These are phyloP conservation scores for Wickerhamiella azymoides DNA, from an alignment of 805 yeast genomes.

Conservation along the genomic window DNA sequence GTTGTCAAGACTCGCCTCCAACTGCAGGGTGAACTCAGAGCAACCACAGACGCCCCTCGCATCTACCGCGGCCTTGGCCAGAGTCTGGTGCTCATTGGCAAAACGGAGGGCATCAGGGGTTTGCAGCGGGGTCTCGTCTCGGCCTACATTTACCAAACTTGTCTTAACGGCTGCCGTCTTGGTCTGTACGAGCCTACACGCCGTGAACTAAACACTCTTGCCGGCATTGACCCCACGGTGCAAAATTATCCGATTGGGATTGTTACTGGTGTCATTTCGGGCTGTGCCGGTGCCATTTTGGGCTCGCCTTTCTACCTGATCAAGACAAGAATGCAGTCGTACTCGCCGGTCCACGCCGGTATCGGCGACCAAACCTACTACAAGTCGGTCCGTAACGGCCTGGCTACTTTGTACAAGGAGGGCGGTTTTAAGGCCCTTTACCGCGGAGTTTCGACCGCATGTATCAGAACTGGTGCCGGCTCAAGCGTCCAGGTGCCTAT, in stretches of 20 bases:
- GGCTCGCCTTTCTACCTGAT: conserved; percentile 89
- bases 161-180: conserved; percentile 84
- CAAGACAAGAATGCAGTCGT: conserved; percentile 95
- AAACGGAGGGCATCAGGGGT: conserved; percentile 76
- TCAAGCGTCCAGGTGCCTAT: conserved; percentile 91
- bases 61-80: conserved; percentile 77
- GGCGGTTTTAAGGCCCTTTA: conserved; percentile 74
- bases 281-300: conserved; percentile 73
- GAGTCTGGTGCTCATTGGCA: conserved; percentile 57
- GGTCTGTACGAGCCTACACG: conserved; percentile 90
- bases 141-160: conserved; percentile 83
- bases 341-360: conserved; percentile 40
- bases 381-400: conserved; percentile 52
- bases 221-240: conserved; percentile 38
- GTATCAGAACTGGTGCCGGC: conserved; percentile 87
- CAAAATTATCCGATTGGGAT: conserved; percentile 55
- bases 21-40: conserved; percentile 77
- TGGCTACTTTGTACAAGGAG: conserved; percentile 40
- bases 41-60: conserved; percentile 31
- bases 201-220: conserved; percentile 37
- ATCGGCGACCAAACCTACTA: conserved; percentile 93
- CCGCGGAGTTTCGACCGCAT: conserved; percentile 90
- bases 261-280: conserved; percentile 67
- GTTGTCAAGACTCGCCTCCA: conserved; percentile 92
- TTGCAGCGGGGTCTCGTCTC: conserved; percentile 79